These are phyloP conservation scores for Phytophthora pisi DNA, from an alignment of 352 stramenopile genomes.

Conservation along the genomic window DNA sequence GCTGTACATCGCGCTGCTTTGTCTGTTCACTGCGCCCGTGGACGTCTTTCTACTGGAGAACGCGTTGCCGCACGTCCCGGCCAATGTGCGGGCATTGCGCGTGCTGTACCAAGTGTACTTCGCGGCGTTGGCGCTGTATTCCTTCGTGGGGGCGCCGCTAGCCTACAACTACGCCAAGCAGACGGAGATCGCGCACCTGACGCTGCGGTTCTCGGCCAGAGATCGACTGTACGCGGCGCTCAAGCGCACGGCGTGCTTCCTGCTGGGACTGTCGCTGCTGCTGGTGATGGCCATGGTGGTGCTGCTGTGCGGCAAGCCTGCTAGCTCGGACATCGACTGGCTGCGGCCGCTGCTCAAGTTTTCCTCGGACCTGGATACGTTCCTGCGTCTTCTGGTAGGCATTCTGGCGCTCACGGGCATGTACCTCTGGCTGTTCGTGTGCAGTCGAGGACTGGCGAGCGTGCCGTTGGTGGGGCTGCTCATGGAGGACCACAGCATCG, in stretches of 20 bases:
- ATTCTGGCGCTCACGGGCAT: conserved; percentile 75
- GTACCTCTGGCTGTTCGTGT: conserved; percentile 83
- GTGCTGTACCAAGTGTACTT: conserved; percentile 82
- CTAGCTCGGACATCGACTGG: conserved; percentile 81
- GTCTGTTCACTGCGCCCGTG: conserved; percentile 78
- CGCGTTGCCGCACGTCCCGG: conserved; percentile 58
- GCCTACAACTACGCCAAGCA: conserved; percentile 86
- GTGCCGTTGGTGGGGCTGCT: conserved; percentile 79
- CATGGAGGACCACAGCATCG: conserved; percentile 75
- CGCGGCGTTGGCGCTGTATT: conserved; percentile 60
- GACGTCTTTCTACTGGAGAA: conserved; percentile 85
- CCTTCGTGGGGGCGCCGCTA: conserved; percentile 73
- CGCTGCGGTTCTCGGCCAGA: conserved; percentile 58
- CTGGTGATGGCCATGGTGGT: conserved; percentile 73
- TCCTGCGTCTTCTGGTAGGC: conserved; percentile 74
- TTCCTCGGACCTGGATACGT: conserved; percentile 74
- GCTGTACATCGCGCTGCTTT: conserved; percentile 76
- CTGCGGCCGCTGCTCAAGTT: conserved; percentile 81
- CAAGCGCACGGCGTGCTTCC: conserved; percentile 80
- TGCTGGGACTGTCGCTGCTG: conserved; percentile 70
- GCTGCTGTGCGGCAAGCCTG: conserved; percentile 78
- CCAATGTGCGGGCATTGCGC: conserved; percentile 57
- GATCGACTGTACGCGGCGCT: conserved; percentile 62
- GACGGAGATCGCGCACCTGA: conserved; percentile 86
- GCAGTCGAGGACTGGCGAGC: conserved; percentile 67